Percentiles rank a stretch among this genome's conserved stretches.
Conservation (phyloP, 176 grass and related monocot genomes). For the Eleusine indica region DNA sequence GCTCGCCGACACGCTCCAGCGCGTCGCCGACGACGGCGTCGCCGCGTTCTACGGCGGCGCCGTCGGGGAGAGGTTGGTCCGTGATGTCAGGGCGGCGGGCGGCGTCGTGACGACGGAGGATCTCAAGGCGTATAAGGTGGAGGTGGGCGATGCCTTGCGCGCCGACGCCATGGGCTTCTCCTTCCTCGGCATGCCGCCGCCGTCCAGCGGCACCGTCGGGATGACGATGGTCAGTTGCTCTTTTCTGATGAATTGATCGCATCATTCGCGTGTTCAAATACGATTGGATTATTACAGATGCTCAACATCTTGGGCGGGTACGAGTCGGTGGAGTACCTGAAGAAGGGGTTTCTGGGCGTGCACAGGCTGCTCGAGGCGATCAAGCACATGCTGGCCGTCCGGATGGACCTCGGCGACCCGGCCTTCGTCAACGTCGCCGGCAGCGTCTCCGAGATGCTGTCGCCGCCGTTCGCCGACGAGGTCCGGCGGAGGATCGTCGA, state of each 20-base stretch:
- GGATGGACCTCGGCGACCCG: slow-evolving; percentile 87
- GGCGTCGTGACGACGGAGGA: slow-evolving; percentile 67
- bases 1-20: slow-evolving; percentile 58
- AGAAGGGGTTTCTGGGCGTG: slow-evolving; percentile 54
- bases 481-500: slow-evolving; percentile 61
- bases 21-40: slow-evolving; percentile 53
- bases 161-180: slow-evolving; percentile 69
- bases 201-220: slow-evolving; percentile 81
- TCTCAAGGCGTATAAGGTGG: slow-evolving; percentile 56
- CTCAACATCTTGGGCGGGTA: slow-evolving; percentile 82
- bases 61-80: slow-evolving; percentile 54
- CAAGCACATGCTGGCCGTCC: slow-evolving; percentile 72
- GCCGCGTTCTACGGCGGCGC: slow-evolving; percentile 65
- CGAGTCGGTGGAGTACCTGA: slow-evolving; percentile 57
- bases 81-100: slow-evolving; percentile 56
- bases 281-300: slow-evolving; percentile 16
- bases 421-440: slow-evolving; percentile 58
- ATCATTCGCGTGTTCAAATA: background rate
- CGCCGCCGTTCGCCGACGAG: slow-evolving; percentile 53
- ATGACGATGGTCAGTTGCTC: slow-evolving; percentile 54
- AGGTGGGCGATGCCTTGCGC: slow-evolving; percentile 49
- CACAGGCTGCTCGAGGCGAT: slow-evolving; percentile 76
- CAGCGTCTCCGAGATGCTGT: slow-evolving; percentile 70
- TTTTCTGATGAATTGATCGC: too few relatives aligned
- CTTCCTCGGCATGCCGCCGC: slow-evolving; percentile 88